Conservation (phyloP, 2,329 filamentous ascomycete species). For the Harringtonia aguacate region DNA sequence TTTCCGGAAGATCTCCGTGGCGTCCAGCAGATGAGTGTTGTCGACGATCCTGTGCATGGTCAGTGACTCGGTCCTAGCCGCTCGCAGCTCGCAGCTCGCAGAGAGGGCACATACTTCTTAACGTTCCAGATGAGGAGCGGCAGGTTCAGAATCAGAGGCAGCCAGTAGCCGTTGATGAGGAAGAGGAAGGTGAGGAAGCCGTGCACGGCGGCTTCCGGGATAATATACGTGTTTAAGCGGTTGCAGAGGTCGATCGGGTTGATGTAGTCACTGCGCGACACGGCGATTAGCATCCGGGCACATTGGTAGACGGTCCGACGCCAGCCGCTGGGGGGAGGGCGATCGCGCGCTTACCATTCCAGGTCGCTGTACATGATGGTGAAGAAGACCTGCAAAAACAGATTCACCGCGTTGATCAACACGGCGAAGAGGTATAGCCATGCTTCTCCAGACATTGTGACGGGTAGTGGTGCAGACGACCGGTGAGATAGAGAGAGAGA, state of each 20-base stretch:
- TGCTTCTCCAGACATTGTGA: slow-evolving; percentile 85
- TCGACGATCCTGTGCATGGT: slow-evolving; percentile 90
- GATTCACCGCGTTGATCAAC: slow-evolving; percentile 98
- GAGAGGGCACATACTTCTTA: slow-evolving; percentile 70
- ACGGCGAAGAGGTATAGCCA: slow-evolving; percentile 98
- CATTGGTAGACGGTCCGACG: too few species aligned
- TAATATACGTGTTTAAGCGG: slow-evolving; percentile 98
- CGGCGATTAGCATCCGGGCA: too few species aligned
- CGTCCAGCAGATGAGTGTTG: slow-evolving; percentile 93
- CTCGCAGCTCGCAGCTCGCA: too few species aligned
- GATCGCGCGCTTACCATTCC: slow-evolving; percentile 66
- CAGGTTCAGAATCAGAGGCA: slow-evolving; percentile 83
- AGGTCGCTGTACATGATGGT: slow-evolving; percentile 99
- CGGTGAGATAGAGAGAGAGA: neutral
- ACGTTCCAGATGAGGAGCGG: slow-evolving; percentile 87
- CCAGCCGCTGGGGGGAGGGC: neutral
- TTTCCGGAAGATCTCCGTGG: slow-evolving; percentile 98
- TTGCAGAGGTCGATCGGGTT: slow-evolving; percentile 99
- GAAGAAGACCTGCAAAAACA: slow-evolving; percentile 99
- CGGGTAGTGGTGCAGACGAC: neutral
- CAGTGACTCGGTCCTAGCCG: too few species aligned
- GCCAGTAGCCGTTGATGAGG: slow-evolving; percentile 97
- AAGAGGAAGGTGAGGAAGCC: slow-evolving; percentile 93
- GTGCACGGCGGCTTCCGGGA: slow-evolving; percentile 96
- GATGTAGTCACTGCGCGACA: slow-evolving; percentile 82